Evolutionary conservation across 495 filamentous ascomycete species (phyloP), one percentile per base, ranked within the genome.

Genomic region (Aspergillus incahuasiensis): DNA sequence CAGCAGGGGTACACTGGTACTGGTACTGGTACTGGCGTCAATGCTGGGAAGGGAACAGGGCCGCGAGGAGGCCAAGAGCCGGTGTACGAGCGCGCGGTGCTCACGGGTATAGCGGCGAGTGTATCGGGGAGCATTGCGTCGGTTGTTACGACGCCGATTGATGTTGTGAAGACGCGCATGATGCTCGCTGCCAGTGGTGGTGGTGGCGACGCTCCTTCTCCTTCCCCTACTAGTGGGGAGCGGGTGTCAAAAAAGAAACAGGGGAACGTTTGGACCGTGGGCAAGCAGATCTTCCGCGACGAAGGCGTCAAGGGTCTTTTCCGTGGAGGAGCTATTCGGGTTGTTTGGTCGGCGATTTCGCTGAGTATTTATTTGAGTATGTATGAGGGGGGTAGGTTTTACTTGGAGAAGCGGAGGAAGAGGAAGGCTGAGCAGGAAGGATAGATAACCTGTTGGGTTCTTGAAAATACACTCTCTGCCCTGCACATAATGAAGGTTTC

Each of bases 291-390:
- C 5, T 64, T 83, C 52, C 60, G 58, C 1, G 76, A 86, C 42
- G 80, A 84, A 40, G 92, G 91, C 4, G 51, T 88, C 15, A 78
- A 72, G 45, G 90, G 91, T 0, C 65, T 97, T 18, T 95, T 91
- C 59, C 78, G 85, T 28, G 91, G 91, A n/a, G 89, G 86, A 1
- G 70, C 74, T 11, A 72, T 96, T 60, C 81, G 92, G 48, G 80
- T 79, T n/a, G 77, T 79, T 2, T 96, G 91, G 91, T 91, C 91
- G 22, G 83, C 87, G 12, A 54, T 94, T 13, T 87, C 90, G 6
- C 83, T 87, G 59, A 89, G 92, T 7, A 67, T 96, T 25, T 96
- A 96, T 78, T 74, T 97, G 11, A 86, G 90, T 16, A 83, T 87
- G 18, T 96, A 96, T 71, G 90, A 97, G 68, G 84, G 83, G 52